A percentile compares a stretch with the other conserved stretches of the same genome.
phyloP scores from a whole-genome alignment of 108 stramenopile species.

The Cyclotella cryptica region DNA sequence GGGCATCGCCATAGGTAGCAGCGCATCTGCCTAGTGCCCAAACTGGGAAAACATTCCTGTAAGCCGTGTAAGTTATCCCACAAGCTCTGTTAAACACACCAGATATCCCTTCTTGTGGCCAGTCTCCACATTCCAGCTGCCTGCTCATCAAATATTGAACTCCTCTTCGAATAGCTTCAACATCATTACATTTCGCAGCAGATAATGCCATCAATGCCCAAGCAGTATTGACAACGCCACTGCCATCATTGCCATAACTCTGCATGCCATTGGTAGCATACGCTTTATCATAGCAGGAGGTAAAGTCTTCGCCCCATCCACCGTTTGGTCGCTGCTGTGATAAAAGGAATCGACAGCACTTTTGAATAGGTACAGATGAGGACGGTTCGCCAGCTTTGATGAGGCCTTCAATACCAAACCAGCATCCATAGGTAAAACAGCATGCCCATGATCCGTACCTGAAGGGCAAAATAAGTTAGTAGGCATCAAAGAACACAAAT shows the following conservation, averaged over 20 bases:
- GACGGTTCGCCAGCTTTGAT: slow-evolving; percentile 80
- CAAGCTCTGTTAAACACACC: slow-evolving; percentile 99
- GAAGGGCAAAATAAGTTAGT: slow-evolving; percentile 1
- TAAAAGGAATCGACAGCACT: slow-evolving; percentile 72
- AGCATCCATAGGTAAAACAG: slow-evolving; percentile 95
- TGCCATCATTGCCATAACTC: slow-evolving; percentile 89
- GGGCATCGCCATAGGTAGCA: slow-evolving; percentile 64
- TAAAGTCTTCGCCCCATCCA: slow-evolving; percentile 99
- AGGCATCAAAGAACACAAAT: neutral
- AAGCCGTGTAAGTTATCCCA: slow-evolving; percentile 99
- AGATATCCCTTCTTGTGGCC: slow-evolving; percentile 98
- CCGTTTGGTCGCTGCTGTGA: slow-evolving; percentile 91
- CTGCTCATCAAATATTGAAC: slow-evolving; percentile 83
- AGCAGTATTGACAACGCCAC: slow-evolving; percentile 96
- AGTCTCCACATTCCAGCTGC: slow-evolving; percentile 95
- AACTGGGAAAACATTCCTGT: slow-evolving; percentile 98
- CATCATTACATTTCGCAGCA: slow-evolving; percentile 79
- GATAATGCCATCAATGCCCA: slow-evolving; percentile 97
- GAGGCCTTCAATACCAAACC: slow-evolving; percentile 97
- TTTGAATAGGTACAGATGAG: slow-evolving; percentile 62
- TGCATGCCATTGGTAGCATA: slow-evolving; percentile 91
- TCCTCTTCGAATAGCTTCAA: slow-evolving; percentile 81
- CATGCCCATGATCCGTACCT: slow-evolving; percentile 96
- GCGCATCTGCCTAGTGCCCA: slow-evolving; percentile 97
- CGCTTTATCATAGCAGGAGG: slow-evolving; percentile 95